phyloP scores from a whole-genome alignment of 2,329 filamentous ascomycete genomes.

The Salinomyces thailandicus region DNA sequence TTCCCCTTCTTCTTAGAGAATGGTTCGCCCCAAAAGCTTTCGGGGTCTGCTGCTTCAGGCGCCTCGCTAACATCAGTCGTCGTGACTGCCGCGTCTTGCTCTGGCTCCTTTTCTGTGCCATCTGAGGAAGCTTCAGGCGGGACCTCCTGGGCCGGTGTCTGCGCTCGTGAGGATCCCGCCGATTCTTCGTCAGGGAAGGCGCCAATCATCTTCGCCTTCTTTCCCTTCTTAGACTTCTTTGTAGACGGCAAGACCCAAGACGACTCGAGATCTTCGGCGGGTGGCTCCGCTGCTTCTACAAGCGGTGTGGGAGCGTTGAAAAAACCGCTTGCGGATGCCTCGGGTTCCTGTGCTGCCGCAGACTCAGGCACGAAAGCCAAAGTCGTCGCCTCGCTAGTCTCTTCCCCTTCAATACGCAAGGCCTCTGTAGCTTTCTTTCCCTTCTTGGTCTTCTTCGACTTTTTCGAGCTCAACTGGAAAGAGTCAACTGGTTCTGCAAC shows the following conservation, averaged over 20 bases:
- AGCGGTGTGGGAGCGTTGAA: too few relatives aligned
- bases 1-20: constrained; percentile 13
- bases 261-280: neutral
- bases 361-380: too few relatives aligned
- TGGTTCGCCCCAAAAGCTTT: constrained; percentile 3
- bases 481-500: neutral
- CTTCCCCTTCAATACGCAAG: too few relatives aligned
- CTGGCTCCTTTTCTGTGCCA: too few relatives aligned
- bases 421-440: constrained; percentile 12
- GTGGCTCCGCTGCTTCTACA: neutral
- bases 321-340: too few relatives aligned
- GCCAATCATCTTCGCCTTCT: constrained; percentile 12
- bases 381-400: too few relatives aligned
- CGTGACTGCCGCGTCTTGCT: too few relatives aligned
- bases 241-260: neutral
- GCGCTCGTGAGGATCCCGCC: neutral
- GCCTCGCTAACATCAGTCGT: too few relatives aligned
- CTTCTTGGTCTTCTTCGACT: constrained; percentile 23
- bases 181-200: neutral
- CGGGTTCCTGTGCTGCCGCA: too few relatives aligned
- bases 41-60: neutral
- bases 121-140: too few relatives aligned
- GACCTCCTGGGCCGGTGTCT: neutral
- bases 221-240: constrained; percentile 8
- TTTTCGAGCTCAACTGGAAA: constrained; percentile 11